Base-by-base conservation (phyloP, 805 yeast genomes). In the Cyberlindnera japonica region DNA sequence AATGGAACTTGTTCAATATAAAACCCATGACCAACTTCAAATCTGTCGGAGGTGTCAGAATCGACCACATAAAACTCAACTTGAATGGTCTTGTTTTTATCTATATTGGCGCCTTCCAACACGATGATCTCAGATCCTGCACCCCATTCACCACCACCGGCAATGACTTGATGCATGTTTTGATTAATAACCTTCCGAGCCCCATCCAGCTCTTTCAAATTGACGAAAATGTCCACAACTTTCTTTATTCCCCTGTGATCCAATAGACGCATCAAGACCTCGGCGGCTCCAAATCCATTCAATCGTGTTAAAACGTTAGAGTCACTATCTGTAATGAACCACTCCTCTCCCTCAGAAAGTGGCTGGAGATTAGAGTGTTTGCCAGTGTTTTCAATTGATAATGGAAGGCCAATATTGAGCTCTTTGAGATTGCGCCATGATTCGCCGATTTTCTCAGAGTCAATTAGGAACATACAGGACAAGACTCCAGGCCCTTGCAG, bases 141-240 rank as follows among this genome's bases (percentile, higher is more conserved):
- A 22, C 44, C 44, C 40, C 40, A 41, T 23, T 41, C 44, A 15
- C 44, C 44, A 21, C 43, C 44, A 10, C 48, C 48, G 7, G 48
- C 48, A 18, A 37, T 32, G 10, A 44, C 41, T 16, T 25, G 39
- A 18, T 40, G 30, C 6, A 33, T 24, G 8, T 35, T 35, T 2
- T 18, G 9, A 5, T 29, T 6, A 7, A 14, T 10, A 15, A 15
- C 14, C 21, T 22, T 9, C 6, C 27, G 33, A 33, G 28, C 9
- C 12, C 3, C 40, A 24, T 19, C n/a, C 4, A 25, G 10, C 26
- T 34, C 20, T 6, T 25, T 19, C 14, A 43, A 25, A 6, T 25
- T 33, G 16, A 38, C 45, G 29, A 32, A 44, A 10, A 42, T 39
- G 21, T 40, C 43, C 9, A 44, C 40, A 4, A 38, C 25, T 15